phyloP scores from a whole-genome alignment of 257 asterid genomes.

The Perilla frutescens region DNA sequence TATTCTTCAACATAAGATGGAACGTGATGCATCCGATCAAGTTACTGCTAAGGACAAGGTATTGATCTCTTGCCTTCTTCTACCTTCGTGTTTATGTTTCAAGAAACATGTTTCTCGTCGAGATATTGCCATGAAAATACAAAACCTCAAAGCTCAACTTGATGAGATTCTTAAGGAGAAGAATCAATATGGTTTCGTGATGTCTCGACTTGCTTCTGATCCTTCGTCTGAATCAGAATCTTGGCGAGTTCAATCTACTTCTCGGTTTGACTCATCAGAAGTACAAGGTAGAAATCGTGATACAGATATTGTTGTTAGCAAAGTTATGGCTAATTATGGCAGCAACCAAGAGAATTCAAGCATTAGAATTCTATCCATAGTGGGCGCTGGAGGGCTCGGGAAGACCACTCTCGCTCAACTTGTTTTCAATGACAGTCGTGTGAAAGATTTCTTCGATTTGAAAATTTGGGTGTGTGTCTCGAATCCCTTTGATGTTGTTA shows the following conservation, averaged over 20 bases:
- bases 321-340: too few relatives aligned
- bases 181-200: conserved; percentile 23
- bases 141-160: conserved; percentile 26
- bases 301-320: not conserved
- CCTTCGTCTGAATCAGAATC: not conserved
- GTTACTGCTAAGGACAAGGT: too few relatives aligned
- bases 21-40: too few relatives aligned
- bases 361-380: not conserved
- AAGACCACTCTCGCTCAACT: not conserved
- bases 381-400: not conserved
- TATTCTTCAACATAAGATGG: not conserved
- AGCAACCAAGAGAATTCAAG: not conserved
- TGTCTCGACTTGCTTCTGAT: not conserved
- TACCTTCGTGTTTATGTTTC: conserved; percentile 30
- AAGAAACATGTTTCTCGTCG: conserved; percentile 19
- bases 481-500: too few relatives aligned
- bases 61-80: not conserved
- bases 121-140: conserved; percentile 30
- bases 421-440: not conserved
- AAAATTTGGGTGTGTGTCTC: too few relatives aligned
- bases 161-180: conserved; percentile 26
- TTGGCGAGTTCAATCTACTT: conserved; percentile 23
- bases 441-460: not conserved
- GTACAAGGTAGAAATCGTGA: conserved; percentile 18
- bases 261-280: conserved; percentile 22